These are phyloP conservation scores for Chenopodium formosanum DNA, from an alignment of 148 eudicot species.

Conservation along the genomic window DNA sequence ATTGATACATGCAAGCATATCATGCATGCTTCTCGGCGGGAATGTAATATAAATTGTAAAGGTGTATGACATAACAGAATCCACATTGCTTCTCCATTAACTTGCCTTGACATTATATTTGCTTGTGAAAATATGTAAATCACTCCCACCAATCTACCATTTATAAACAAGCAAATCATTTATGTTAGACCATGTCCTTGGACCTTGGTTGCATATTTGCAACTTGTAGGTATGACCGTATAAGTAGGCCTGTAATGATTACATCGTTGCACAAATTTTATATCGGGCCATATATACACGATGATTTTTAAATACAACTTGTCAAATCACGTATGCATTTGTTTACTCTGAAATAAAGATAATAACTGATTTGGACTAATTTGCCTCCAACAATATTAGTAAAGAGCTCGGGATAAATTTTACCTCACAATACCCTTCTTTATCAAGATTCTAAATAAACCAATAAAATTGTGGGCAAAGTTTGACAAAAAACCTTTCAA, in stretches of 20 bases:
- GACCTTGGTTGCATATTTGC: not conserved
- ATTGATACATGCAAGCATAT: too few species aligned
- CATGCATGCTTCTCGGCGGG: too few species aligned
- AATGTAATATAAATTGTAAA: too few species aligned
- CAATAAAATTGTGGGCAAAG: too few species aligned
- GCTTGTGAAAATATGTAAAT: not conserved
- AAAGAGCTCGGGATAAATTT: not conserved
- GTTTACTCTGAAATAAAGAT: not conserved
- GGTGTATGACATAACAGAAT: too few species aligned
- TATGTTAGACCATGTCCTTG: not conserved
- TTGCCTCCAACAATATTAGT: not conserved
- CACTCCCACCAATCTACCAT: not conserved
- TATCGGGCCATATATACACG: not conserved
- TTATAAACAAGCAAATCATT: not conserved
- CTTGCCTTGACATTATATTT: too few species aligned
- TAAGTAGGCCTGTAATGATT: not conserved
- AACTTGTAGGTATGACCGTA: not conserved
- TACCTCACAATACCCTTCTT: too few species aligned
- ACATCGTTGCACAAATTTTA: not conserved
- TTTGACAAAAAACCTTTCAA: not conserved
- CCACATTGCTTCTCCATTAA: not conserved
- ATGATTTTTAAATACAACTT: not conserved
- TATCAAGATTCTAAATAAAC: too few species aligned
- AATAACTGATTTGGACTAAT: not conserved
- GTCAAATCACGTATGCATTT: not conserved